A percentile compares a stretch with the other conserved stretches of the same genome.
These are phyloP conservation scores for Penicillium psychrofluorescens DNA, from an alignment of 495 filamentous ascomycete genomes.

Conservation along the genomic window DNA sequence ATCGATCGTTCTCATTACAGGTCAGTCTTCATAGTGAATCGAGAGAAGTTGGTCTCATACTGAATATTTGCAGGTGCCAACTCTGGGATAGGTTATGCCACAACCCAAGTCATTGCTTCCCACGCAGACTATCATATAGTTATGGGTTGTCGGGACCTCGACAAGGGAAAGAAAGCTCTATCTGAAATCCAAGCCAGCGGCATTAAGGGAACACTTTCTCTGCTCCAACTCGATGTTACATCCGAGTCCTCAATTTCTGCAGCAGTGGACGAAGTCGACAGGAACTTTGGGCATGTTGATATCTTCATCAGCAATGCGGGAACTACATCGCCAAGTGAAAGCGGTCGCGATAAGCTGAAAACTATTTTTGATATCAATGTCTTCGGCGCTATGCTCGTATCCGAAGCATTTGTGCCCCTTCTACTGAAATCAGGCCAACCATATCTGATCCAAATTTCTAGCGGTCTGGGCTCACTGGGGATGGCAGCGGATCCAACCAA, in stretches of 20 bases:
- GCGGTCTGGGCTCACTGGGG: slow-evolving; percentile 13
- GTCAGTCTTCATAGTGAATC: not conserved
- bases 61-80: slow-evolving; percentile 18
- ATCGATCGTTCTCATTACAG: slow-evolving; percentile 1
- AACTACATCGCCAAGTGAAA: not conserved
- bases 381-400: slow-evolving; percentile 13
- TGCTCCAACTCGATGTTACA: slow-evolving; percentile 27
- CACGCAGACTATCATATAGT: slow-evolving; percentile 19
- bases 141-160: slow-evolving; percentile 17
- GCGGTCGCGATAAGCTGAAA: not conserved
- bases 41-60: not conserved
- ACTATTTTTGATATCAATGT: slow-evolving; percentile 24
- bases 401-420: slow-evolving; percentile 29
- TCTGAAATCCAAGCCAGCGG: slow-evolving; percentile 5
- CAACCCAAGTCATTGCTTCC: slow-evolving; percentile 12
- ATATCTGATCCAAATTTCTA: slow-evolving; percentile 23
- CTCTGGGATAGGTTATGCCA: slow-evolving; percentile 24
- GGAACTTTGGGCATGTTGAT: slow-evolving; percentile 21
- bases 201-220: slow-evolving; percentile 4
- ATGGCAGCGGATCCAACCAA: slow-evolving; percentile 1
- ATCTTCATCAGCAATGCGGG: slow-evolving; percentile 26
- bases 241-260: slow-evolving; percentile 13
- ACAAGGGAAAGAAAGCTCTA: slow-evolving; percentile 15
- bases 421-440: slow-evolving; percentile 20
- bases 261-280: slow-evolving; percentile 15